Base-by-base conservation (phyloP, 768 basidiomycete species). In the Termitomyces sp. region DNA sequence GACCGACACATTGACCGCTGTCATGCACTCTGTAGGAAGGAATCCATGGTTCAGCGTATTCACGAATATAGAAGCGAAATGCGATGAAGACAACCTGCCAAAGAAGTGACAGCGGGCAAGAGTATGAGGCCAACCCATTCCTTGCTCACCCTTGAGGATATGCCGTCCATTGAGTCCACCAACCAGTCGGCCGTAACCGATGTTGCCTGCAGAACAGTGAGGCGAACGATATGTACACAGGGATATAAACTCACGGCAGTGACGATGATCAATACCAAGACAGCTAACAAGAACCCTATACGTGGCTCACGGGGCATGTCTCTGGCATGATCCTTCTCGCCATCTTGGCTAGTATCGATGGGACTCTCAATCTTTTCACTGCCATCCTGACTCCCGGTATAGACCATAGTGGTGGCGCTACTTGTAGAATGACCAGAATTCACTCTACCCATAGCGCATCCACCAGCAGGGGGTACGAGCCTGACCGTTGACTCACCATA, bases 121-220 rank as follows among this genome's bases (percentile, higher is more conserved):
- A 98, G 68, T 63, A 98, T 92, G 36, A 98, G 74, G 16, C 87
- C 94, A 57, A 95, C 80, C 86, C 92, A 98, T 69, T 94, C 89
- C 62, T 90, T 90, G 66, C 84, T 87, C 60, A 98, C 83, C 4
- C 76, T 77, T 20, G 66, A 72, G 1, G 88, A 87, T 54, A 96
- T 76, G 39, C 84, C 86, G 67, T 93, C 83, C 83, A 97, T 92
- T 8, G 89, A 86, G 66, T 83, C 85, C 8, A 98, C 93, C 16
- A 98, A 76, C 71, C 77, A 79, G 46, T 86, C 85, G 1, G 84
- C 84, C 8, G 80, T 84, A 3, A 84, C 69, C 3, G 81, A 79
- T 5, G 86, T 80, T 20, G 77, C 66, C 85, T 86, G 44, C 39
- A 24, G 36, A 47, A 33, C 22, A 10, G 18, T 41, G 6, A 34